These are phyloP conservation scores for Leccinum subgranulosum DNA, from an alignment of 768 basidiomycete species.

Conservation along the genomic window DNA sequence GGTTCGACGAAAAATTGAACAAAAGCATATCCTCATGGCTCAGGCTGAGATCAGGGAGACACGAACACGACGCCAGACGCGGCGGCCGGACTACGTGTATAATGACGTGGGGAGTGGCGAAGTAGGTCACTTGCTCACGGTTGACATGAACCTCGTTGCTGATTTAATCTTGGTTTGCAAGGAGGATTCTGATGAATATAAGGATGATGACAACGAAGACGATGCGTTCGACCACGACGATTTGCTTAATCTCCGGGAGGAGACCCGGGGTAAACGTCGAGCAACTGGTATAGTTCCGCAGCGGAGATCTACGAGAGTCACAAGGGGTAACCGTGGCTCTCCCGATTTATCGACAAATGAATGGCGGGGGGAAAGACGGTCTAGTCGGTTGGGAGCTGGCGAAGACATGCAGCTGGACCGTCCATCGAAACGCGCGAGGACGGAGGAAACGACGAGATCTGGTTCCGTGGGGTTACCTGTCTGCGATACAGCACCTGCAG, in stretches of 20 bases:
- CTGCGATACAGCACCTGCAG: conserved; percentile 21
- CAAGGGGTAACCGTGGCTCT: conserved; percentile 51
- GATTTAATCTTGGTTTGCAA: conserved; percentile 22
- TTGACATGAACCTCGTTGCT: conserved; percentile 22
- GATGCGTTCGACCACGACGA: conserved; percentile 48
- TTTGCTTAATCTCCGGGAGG: conserved; percentile 37
- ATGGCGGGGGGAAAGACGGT: conserved; percentile 78
- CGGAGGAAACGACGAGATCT: conserved; percentile 65
- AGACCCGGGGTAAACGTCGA: conserved; percentile 43
- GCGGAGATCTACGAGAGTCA: conserved; percentile 55
- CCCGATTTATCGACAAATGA: conserved; percentile 46
- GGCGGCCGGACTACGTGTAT: conserved; percentile 81
- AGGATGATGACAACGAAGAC: conserved; percentile 64
- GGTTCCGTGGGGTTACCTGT: conserved; percentile 37
- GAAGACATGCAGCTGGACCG: conserved; percentile 49
- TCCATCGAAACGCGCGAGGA: conserved; percentile 70
- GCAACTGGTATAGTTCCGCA: conserved; percentile 34
- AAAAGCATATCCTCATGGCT: conserved; percentile 58
- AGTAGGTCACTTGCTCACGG: conserved; percentile 25
- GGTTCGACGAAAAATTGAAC: conserved; percentile 66
- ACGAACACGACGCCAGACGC: conserved; percentile 69
- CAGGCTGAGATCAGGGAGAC: conserved; percentile 80
- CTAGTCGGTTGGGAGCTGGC: conserved; percentile 58
- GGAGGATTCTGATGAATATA: conserved; percentile 69
- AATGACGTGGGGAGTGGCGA: conserved; percentile 64